Percentiles rank a stretch among this genome's conserved stretches.
Evolutionary conservation across 176 grass and related monocot species (phyloP).

Genomic region (Panicum miliaceum): DNA sequence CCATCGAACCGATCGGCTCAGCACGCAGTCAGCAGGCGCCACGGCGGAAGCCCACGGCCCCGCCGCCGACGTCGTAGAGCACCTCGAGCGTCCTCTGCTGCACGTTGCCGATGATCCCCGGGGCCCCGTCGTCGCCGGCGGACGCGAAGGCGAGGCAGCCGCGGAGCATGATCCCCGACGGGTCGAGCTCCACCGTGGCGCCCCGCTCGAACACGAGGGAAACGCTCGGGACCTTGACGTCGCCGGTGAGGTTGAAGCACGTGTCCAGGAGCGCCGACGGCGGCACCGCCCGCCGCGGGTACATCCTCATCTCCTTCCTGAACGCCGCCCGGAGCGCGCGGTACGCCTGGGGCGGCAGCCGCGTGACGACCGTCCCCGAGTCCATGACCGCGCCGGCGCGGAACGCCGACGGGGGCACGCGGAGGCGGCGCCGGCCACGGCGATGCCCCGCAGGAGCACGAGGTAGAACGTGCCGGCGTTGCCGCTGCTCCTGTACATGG

Average conservation of each 20-base stretch:
- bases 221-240: constrained; percentile 40
- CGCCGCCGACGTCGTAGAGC: background rate
- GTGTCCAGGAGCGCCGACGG: constrained; percentile 54
- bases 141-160: constrained; percentile 59
- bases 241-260: constrained; percentile 53
- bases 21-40: background rate
- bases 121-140: background rate
- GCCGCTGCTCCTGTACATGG: background rate
- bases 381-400: constrained; percentile 38
- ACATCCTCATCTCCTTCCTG: constrained; percentile 42
- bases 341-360: constrained; percentile 58
- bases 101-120: constrained; percentile 19
- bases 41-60: background rate
- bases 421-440: constrained; percentile 41
- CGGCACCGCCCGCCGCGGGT: constrained; percentile 20
- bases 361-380: constrained; percentile 58
- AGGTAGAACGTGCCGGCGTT: background rate
- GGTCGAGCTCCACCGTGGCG: constrained; percentile 41
- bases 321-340: constrained; percentile 45
- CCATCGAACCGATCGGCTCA: background rate
- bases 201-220: constrained; percentile 50
- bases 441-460: constrained; percentile 36
- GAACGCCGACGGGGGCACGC: constrained; percentile 29
- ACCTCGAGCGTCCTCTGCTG: constrained; percentile 22
- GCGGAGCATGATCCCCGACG: constrained; percentile 23